These are phyloP conservation scores for Lipomyces anomalus DNA, from an alignment of 805 yeast species.

Conservation along the genomic window DNA sequence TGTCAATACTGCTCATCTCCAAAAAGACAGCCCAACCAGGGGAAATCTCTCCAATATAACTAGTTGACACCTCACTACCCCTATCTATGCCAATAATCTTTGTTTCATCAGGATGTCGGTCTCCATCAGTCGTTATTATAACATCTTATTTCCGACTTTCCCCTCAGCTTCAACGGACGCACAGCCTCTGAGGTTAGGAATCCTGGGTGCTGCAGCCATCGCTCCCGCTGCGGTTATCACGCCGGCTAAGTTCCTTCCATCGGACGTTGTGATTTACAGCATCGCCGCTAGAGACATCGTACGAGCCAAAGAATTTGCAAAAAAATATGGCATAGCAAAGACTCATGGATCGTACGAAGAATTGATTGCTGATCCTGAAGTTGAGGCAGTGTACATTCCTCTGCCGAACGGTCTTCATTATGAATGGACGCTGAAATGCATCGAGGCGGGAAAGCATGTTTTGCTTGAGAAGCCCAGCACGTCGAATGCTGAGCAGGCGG, in stretches of 20 bases:
- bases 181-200: slow-evolving; percentile 15
- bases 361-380: slow-evolving; percentile 12
- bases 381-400: slow-evolving; percentile 20
- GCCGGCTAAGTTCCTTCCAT: slow-evolving; percentile 18
- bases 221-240: slow-evolving; percentile 17
- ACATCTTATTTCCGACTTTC: too few species aligned
- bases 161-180: too few species aligned
- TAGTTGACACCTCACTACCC: too few species aligned
- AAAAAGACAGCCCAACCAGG: too few species aligned
- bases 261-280: slow-evolving; percentile 7
- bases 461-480: slow-evolving; percentile 20
- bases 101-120: too few species aligned
- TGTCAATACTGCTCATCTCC: too few species aligned
- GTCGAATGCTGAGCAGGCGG: slow-evolving; percentile 17
- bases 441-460: slow-evolving; percentile 18
- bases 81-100: too few species aligned
- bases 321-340: slow-evolving; percentile 6
- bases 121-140: too few species aligned
- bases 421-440: slow-evolving; percentile 20
- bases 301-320: slow-evolving; percentile 12
- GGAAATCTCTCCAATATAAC: too few species aligned
- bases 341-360: slow-evolving; percentile 14
- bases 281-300: slow-evolving; percentile 16
- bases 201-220: slow-evolving; percentile 20
- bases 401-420: slow-evolving; percentile 20